Percentiles rank a stretch among this genome's conserved stretches.
Evolutionary conservation across 768 basidiomycete species (phyloP).

Genomic region (Phlebiopsis gigantea): DNA sequence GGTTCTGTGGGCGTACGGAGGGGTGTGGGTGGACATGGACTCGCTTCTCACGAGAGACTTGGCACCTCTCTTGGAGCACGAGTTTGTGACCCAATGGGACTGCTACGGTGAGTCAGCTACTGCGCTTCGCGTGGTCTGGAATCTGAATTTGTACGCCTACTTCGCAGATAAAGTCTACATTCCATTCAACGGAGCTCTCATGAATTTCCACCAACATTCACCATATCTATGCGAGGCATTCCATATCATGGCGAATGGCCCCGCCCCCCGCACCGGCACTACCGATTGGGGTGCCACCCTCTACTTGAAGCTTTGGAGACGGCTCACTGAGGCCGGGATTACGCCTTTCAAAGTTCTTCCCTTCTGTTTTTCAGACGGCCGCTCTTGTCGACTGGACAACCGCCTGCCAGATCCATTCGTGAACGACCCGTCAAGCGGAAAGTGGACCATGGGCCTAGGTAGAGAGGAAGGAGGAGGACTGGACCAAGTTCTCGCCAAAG

Average conservation of each 20-base stretch:
- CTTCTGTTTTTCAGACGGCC: constrained; percentile 91
- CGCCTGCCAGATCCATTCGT: constrained; percentile 89
- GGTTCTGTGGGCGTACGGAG: constrained; percentile 85
- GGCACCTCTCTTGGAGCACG: constrained; percentile 82
- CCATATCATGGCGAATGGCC: constrained; percentile 76
- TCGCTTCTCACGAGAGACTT: constrained; percentile 86
- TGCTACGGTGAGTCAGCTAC: constrained; percentile 77
- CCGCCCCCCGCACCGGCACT: constrained; percentile 67
- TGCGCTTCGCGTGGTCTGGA: constrained; percentile 18
- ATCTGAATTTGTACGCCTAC: not conserved
- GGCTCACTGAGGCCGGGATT: constrained; percentile 64
- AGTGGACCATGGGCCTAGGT: constrained; percentile 65
- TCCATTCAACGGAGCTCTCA: constrained; percentile 88
- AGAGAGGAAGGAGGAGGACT: constrained; percentile 57
- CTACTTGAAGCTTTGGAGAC: constrained; percentile 88
- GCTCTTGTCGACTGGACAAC: constrained; percentile 89
- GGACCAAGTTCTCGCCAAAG: constrained; percentile 55
- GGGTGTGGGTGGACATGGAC: constrained; percentile 98
- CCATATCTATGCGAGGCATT: constrained; percentile 98
- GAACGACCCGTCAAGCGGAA: constrained; percentile 37
- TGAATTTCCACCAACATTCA: constrained; percentile 88
- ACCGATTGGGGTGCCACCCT: constrained; percentile 94
- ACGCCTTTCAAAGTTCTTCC: constrained; percentile 91
- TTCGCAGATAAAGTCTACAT: constrained; percentile 64
- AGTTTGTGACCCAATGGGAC: constrained; percentile 99